Base-by-base conservation (phyloP, 106 monocot species). In the Posidonia australis region DNA sequence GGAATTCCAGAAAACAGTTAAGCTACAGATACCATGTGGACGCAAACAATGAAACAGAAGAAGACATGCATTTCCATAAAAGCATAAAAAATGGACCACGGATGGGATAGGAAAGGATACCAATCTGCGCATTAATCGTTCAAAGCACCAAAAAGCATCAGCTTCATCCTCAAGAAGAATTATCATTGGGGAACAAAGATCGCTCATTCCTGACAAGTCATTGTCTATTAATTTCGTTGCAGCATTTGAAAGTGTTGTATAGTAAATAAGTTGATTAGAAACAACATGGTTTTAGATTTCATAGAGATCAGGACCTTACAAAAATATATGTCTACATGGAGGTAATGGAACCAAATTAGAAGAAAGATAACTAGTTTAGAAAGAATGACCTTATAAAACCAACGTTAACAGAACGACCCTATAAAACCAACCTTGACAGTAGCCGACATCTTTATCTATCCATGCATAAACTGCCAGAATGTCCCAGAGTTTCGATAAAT, bases 121-220 rank as follows among this genome's bases (percentile, higher is more conserved):
- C 87, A 92, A 64, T 85, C 82, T 84, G 65, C 85, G 87, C 92
- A 92, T 92, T 77, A 92, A 71, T 2, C 82, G 87, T 74, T 92
- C 85, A 72, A 92, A 92, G 77, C 82, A 87, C 87, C 87, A 92
- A 76, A 88, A 92, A 26, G 92, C 77, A 77, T 92, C 92, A 51
- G 92, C 92, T 77, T 92, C 92, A 77, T 92, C 82, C n/a, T 92
- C 80, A 59, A 92, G 78, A 44, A 92, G 85, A 26, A 92, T 74
- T 74, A 88, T 83, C 85, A 92, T 87, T 42, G 92, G 92, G 21
- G 92, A 92, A 80, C 92, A 92, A 61, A 92, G 75, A 82, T 92
- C 92, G 66, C 92, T 92, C 92, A 92, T 92, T 74, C 92, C 92
- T 92, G 80, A 32, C 17, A 46, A 58, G 24, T 43, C 10, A 62